Evolutionary conservation across 2,329 filamentous ascomycete genomes (phyloP), one percentile per base, ranked within the genome.

Genomic region (Pseudogymnoascus sp.): DNA sequence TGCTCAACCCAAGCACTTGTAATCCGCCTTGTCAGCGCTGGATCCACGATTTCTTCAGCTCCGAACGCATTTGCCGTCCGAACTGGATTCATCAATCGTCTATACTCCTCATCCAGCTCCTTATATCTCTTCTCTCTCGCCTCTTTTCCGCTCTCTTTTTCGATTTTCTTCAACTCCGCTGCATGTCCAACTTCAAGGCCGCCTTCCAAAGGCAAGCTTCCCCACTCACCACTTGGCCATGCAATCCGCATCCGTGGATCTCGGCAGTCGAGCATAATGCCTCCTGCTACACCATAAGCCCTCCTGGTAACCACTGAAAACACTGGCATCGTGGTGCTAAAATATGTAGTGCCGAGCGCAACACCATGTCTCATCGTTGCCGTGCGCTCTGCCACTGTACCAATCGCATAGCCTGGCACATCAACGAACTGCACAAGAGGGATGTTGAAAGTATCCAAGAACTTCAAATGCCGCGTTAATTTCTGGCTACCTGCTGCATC

Each of bases 331-430:
- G 84, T 87, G 0, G 84, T 87, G 23, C 80, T 80, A 70, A 82
- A 87, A 70, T 88, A 88, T 0, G 84, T 78, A 63, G 82, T 82
- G 6, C 81, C 84, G 1, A 88, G 78, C 53, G 83, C 80, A 5
- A 88, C 78, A 0, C 85, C 85, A 75, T 84, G 85, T 62, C 84
- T 78, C 85, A 88, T 88, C 0, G 84, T 87, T 12, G 84, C 85
- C 5, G 78, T 82, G 12, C 84, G 77, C 71, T 88, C 85, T 1
- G 85, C 85, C 0, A 82, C 78, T 0, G 85, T 87, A 46, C 85
- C 85, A 56, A 88, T 84, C 0, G 85, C 84, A 66, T 87, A 88
- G 1, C 85, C 82, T 3, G 82, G 84, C 1, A 85, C 77, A 70
- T 88, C 85, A 6, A 88, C 77, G 65, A 88, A 87, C 69, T 88